Conservation (phyloP, 345 rosid species). For the Hevea brasiliensis region DNA sequence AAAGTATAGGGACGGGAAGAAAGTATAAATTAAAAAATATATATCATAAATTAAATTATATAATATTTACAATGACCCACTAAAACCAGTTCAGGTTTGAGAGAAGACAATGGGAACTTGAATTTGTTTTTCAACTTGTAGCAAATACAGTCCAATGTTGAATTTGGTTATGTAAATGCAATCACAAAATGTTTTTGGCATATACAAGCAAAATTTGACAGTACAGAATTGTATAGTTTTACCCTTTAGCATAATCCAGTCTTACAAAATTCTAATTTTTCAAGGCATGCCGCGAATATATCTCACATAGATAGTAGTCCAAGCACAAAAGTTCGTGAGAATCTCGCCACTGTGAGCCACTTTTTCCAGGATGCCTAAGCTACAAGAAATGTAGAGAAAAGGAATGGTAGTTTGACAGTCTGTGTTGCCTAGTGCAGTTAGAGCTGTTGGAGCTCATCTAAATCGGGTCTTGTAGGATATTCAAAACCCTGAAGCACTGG, state of each 20-base stretch:
- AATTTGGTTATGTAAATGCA: not conserved
- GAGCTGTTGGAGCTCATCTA: conserved; percentile 31
- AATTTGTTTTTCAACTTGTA: too few species aligned
- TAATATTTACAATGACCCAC: too few species aligned
- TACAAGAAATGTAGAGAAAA: not conserved
- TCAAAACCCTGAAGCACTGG: conserved; percentile 55
- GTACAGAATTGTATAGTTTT: not conserved
- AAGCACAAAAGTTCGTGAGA: not conserved
- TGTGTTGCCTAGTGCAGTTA: not conserved
- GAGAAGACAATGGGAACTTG: too few species aligned
- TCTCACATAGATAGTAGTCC: too few species aligned
- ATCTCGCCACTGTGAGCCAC: not conserved
- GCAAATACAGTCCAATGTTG: not conserved
- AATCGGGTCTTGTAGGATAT: conserved; percentile 50
- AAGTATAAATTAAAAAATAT: too few species aligned
- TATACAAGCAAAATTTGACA: not conserved
- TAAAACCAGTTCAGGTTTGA: too few species aligned
- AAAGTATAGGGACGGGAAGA: too few species aligned
- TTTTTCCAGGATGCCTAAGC: not conserved
- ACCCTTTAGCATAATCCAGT: not conserved
- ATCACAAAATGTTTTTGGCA: not conserved
- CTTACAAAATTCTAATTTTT: not conserved
- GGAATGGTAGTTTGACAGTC: not conserved
- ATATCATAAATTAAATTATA: too few species aligned
- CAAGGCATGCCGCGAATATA: not conserved